Base-by-base conservation (phyloP, 176 grass and related monocot genomes). In the Areca catechu region DNA sequence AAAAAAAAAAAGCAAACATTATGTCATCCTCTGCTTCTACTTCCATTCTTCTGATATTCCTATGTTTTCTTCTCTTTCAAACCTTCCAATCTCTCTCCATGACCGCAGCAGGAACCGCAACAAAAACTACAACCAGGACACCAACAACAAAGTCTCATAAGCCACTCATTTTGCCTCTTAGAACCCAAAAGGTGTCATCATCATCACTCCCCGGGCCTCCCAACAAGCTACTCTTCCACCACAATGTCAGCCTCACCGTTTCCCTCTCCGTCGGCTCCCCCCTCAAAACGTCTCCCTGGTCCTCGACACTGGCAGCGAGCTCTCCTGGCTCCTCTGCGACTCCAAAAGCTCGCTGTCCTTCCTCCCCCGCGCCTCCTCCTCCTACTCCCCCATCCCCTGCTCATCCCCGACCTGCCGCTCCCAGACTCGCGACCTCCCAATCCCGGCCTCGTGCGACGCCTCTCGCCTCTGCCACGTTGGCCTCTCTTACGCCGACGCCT, bases 291-390 rank as follows among this genome's bases (percentile, higher is more conserved):
- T 89, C 14, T 83, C 86, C 4, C 68, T 97, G 83, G 86, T 97
- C 63, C 83, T 97, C 48, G 92, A 97, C 77, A 97, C 92, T 4
- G 92, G 92, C 23, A 97, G 92, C 72, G 92, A 97, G 86, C 92
- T 97, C 7, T 91, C 92, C 7, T 97, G 92, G 92, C 75, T 97
- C 14, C 86, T 83, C 57, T 97, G 86, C 10, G 16, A n/a, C 58
- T 5, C 50, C 21, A 49, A 23, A 19, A 47, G 12, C 47, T 16
- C 21, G 59, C 54, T 63, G 17, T 60, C 77, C 6, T 97, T 91
- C 52, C 71, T 57, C 1, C 74, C 80, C 0, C 17, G 24, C 48
- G 70, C 69, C 24, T 97, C 92, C 22, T 7, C 75, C 19, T 87
- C 68, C 68, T 90, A 77, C 80, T 74, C 92, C 24, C 47, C 86